Percentiles rank a stretch among this genome's conserved stretches.
These are phyloP conservation scores for Meira miltonrushii DNA, from an alignment of 1,284 basidiomycete species.

Conservation along the genomic window DNA sequence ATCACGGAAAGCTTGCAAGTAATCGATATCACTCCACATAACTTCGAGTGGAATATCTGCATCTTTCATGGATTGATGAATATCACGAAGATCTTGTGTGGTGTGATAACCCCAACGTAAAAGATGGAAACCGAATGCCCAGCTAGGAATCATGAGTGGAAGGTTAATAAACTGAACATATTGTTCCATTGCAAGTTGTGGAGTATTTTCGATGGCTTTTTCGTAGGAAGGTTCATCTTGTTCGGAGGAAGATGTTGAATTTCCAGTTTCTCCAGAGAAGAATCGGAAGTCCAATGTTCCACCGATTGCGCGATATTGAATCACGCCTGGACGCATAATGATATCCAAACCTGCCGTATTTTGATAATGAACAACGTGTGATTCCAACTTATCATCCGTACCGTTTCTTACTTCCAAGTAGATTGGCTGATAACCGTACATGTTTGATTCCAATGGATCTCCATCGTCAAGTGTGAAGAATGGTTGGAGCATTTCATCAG, in stretches of 20 bases:
- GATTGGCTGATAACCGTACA: conserved; percentile 67
- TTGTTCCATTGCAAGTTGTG: conserved; percentile 31
- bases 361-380: conserved; percentile 26
- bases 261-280: conserved; percentile 19
- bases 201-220: conserved; percentile 15
- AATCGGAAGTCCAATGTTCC: conserved; percentile 41
- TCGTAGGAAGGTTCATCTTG: not conserved
- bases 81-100: conserved; percentile 23
- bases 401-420: conserved; percentile 64
- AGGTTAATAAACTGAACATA: conserved; percentile 34
- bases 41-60: conserved; percentile 64
- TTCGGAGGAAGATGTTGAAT: not conserved
- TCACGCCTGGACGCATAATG: conserved; percentile 21
- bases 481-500: conserved; percentile 62
- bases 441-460: conserved; percentile 41
- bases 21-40: conserved; percentile 74
- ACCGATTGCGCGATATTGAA: conserved; percentile 39
- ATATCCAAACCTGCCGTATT: conserved; percentile 38
- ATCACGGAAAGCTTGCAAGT: conserved; percentile 62
- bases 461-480: conserved; percentile 63
- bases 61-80: conserved; percentile 25
- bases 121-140: conserved; percentile 39
- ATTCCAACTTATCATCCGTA: conserved; percentile 46
- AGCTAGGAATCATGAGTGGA: conserved; percentile 27
- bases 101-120: conserved; percentile 38